Conservation (phyloP, 306 rosid genomes). For the Alnus rubra region DNA sequence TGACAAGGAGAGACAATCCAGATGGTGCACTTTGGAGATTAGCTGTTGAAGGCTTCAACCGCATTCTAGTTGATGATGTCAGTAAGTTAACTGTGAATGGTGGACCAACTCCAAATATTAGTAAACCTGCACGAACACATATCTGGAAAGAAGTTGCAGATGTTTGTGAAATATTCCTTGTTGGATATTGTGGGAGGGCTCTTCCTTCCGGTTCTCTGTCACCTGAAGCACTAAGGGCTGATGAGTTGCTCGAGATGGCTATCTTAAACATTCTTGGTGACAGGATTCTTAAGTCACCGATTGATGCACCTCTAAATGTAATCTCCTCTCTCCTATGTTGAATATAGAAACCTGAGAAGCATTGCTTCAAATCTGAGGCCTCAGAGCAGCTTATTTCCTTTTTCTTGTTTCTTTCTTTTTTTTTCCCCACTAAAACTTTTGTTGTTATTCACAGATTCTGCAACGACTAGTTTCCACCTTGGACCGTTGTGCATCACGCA, state of each 20-base stretch:
- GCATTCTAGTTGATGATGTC: slow-evolving; percentile 61
- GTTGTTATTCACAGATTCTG: slow-evolving; percentile 59
- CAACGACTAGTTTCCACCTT: slow-evolving; percentile 72
- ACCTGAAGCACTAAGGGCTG: slow-evolving; percentile 57
- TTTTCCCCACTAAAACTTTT: slow-evolving; percentile 13
- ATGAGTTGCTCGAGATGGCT: slow-evolving; percentile 85
- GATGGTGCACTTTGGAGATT: slow-evolving; percentile 89
- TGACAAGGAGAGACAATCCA: slow-evolving; percentile 91
- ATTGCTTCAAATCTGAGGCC: not conserved
- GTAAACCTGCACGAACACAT: slow-evolving; percentile 71
- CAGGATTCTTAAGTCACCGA: slow-evolving; percentile 66
- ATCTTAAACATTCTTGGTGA: slow-evolving; percentile 80
- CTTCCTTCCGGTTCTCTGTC: slow-evolving; percentile 81
- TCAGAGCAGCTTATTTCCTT: not conserved
- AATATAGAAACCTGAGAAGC: not conserved
- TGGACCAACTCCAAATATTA: slow-evolving; percentile 50
- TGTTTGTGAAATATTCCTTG: slow-evolving; percentile 86
- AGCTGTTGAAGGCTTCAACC: slow-evolving; percentile 77
- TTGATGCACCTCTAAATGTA: slow-evolving; percentile 82
- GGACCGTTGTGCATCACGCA: slow-evolving; percentile 97
- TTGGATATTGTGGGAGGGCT: slow-evolving; percentile 96
- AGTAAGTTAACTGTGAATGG: slow-evolving; percentile 38
- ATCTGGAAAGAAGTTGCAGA: slow-evolving; percentile 97
- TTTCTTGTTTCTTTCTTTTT: slow-evolving; percentile 4
- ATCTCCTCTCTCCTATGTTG: slow-evolving; percentile 36